Percentiles rank a stretch among this genome's conserved stretches.
Evolutionary conservation across 352 stramenopile species (phyloP).

Genomic region (Thalassiosira sp.): DNA sequence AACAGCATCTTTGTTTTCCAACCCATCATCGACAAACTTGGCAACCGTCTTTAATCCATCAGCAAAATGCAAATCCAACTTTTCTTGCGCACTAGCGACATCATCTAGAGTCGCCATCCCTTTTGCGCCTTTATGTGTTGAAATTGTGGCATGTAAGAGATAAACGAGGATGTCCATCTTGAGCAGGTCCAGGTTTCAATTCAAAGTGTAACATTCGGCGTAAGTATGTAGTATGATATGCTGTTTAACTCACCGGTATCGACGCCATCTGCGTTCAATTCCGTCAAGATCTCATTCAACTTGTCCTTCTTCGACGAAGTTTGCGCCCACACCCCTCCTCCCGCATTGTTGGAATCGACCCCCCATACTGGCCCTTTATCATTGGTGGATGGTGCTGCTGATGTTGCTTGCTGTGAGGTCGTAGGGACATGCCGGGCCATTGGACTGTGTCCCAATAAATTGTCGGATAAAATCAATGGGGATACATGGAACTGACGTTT

Average conservation of each 20-base stretch:
- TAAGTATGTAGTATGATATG: background rate
- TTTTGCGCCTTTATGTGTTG: conserved; percentile 25
- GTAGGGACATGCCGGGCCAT: conserved; percentile 56
- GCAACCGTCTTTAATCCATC: conserved; percentile 74
- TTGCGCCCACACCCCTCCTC: conserved; percentile 78
- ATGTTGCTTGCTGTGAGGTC: background rate
- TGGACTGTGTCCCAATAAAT: conserved; percentile 73
- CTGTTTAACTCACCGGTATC: conserved; percentile 41
- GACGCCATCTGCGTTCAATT: conserved; percentile 39
- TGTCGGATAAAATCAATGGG: conserved; percentile 41
- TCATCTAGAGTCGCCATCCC: conserved; percentile 68
- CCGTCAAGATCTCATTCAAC: conserved; percentile 66
- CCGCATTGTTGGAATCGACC: conserved; percentile 57
- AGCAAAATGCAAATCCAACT: conserved; percentile 76
- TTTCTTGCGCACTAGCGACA: conserved; percentile 60
- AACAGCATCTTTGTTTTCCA: background rate
- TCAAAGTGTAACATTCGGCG: background rate
- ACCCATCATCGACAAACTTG: conserved; percentile 48
- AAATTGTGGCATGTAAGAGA: background rate
- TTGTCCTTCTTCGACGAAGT: conserved; percentile 82
- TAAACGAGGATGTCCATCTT: background rate
- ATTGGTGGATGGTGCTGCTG: conserved; percentile 23
- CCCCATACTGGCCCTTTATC: conserved; percentile 53
- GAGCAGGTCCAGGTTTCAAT: too few species aligned
- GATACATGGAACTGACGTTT: conserved; percentile 17